phyloP scores from a whole-genome alignment of 441 rosid genomes.

The Euphorbia celastroides region DNA sequence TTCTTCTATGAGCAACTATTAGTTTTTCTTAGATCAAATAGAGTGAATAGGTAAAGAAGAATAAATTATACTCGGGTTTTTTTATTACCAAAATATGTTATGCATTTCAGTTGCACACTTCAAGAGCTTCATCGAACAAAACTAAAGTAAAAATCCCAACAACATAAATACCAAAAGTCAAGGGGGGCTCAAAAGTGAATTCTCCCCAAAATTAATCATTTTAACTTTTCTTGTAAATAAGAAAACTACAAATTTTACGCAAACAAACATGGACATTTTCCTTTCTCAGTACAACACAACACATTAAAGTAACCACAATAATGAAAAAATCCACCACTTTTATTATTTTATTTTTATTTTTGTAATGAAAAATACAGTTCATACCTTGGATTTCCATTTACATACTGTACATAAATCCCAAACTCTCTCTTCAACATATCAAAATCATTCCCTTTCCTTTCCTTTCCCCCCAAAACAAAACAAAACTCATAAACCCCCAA shows the following conservation, averaged over 20 bases:
- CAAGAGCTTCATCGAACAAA: not conserved
- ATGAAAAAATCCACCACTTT: not conserved
- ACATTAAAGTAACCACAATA: conserved; percentile 13
- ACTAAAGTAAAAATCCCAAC: too few relatives aligned
- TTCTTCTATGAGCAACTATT: too few relatives aligned
- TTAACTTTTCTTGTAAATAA: not conserved
- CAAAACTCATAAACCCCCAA: conserved; percentile 9
- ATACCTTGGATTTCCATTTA: conserved; percentile 14
- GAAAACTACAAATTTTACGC: not conserved
- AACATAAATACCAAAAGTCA: not conserved
- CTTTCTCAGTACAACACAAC: conserved; percentile 8
- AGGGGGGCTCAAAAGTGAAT: not conserved
- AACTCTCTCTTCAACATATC: not conserved
- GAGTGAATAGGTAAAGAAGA: too few relatives aligned
- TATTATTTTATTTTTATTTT: not conserved
- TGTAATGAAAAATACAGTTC: too few relatives aligned
- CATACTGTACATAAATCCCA: not conserved
- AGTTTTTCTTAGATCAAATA: too few relatives aligned
- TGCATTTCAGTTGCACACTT: not conserved
- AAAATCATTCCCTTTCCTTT: not conserved
- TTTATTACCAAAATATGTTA: too few relatives aligned
- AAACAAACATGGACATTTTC: not conserved
- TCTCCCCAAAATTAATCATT: not conserved
- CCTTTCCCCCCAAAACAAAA: conserved; percentile 8
- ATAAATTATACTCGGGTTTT: too few relatives aligned